Base-by-base conservation (phyloP, 164 flowering plant species). In the Nymphaea colorata region DNA sequence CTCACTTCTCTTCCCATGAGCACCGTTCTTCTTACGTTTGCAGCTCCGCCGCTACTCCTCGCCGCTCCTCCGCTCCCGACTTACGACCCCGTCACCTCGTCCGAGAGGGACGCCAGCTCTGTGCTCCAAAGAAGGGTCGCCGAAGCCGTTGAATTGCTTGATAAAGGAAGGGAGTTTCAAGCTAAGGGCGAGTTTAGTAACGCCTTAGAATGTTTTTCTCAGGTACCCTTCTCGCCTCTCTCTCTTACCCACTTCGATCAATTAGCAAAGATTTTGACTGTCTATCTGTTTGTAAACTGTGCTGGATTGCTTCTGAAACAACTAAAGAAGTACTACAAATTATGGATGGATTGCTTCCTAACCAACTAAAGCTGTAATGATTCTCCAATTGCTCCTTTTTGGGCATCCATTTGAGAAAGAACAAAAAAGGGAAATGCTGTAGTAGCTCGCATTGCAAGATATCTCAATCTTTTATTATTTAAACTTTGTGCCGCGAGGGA, bases 141-240 rank as follows among this genome's bases (percentile, higher is more conserved):
- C 1, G 76, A 78, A 17, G 90, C 87, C 3, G 68, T 86, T 18
- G 80, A 70, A 41, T 74, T 86, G 76, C 78, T 86, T 47, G 90
- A 86, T 66, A 82, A 71, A 74, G 90, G 86, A 2, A 80, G 77
- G 68, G 86, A 84, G 17, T 81, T 84, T 73, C 87, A 86, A 78
- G 90, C 86, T 60, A 76, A 77, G 55, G 90, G 90, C 10, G 85
- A 86, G 71, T 86, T 86, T 62, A 53, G 15, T 59, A 72, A 69
- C 60, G 90, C 90, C 66, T 84, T 86, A 14, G 60, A 70, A 6
- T 86, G 71, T 73, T 86, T 84, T 79, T 78, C 84, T 66, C 78
- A 76, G 86, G 90, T 83, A 68, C 68, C 6, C 53, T 6, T 18
- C 17, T 42, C 12, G 7, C 16, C 64, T 36, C 64, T 61, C 41